Percentiles rank a stretch among this genome's conserved stretches.
Evolutionary conservation across 1,139 yeast genomes (phyloP).

Genomic region (Geotrichum australiense): DNA sequence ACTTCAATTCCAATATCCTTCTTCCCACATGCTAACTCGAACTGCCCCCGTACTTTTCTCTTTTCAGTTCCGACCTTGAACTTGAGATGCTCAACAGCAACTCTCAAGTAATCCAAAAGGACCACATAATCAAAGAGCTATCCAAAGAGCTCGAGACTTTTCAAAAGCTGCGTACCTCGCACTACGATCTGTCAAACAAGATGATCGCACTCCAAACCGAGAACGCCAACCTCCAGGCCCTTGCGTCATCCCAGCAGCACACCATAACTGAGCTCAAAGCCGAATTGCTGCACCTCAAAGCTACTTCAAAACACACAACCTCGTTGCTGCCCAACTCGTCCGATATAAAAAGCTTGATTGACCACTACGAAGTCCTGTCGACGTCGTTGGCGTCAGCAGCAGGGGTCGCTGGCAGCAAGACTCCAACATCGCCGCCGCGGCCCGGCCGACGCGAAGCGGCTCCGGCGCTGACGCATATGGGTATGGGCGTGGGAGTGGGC

Average conservation of each 20-base stretch:
- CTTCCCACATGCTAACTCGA: background rate
- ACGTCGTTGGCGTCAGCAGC: conserved; percentile 4
- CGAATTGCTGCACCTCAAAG: background rate
- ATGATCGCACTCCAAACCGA: background rate
- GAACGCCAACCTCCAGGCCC: background rate
- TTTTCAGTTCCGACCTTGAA: too few species aligned
- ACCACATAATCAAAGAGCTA: too few species aligned
- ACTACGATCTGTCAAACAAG: too few species aligned
- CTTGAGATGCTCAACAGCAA: too few species aligned
- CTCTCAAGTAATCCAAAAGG: too few species aligned
- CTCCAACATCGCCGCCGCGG: background rate
- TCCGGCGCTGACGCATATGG: background rate
- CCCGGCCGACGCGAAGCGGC: background rate
- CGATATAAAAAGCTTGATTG: conserved; percentile 13
- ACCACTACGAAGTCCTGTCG: conserved; percentile 16
- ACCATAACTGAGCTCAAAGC: background rate
- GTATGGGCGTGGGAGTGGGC: conserved; percentile 13
- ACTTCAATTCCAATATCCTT: background rate
- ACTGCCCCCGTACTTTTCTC: background rate
- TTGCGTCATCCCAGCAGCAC: too few species aligned
- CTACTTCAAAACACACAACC: background rate
- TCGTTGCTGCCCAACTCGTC: background rate
- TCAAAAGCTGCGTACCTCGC: too few species aligned
- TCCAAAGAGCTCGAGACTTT: too few species aligned
- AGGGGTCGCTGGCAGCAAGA: background rate